Evolutionary conservation across 169 alveolate species (phyloP).

Genomic region (Blepharisma undulans): DNA sequence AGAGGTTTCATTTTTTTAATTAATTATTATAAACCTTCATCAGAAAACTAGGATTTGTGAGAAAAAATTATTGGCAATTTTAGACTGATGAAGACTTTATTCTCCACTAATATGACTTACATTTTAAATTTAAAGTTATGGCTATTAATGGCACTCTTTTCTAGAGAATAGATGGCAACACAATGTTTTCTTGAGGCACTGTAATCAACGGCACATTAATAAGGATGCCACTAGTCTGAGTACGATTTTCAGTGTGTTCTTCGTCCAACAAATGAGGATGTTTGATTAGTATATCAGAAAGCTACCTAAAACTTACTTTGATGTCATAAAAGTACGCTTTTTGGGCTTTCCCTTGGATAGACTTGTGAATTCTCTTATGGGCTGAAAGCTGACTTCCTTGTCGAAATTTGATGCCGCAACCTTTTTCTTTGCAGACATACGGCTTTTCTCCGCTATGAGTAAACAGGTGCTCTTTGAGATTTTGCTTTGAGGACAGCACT

Average conservation of each 20-base stretch:
- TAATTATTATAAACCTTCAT: not conserved
- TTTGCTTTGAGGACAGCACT: constrained; percentile 45
- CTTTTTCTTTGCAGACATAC: constrained; percentile 43
- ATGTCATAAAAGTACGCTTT: not conserved
- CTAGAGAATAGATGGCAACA: not conserved
- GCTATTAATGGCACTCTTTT: not conserved
- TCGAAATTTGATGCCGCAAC: constrained; percentile 48
- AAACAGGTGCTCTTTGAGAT: constrained; percentile 52
- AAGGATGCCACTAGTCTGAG: not conserved
- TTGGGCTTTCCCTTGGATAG: not conserved
- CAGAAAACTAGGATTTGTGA: not conserved
- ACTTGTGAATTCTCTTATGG: constrained; percentile 49
- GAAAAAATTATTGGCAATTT: not conserved
- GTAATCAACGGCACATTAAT: not conserved
- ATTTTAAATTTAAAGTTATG: not conserved
- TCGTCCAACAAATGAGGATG: not conserved
- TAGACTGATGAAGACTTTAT: not conserved
- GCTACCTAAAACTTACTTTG: not conserved
- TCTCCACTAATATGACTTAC: not conserved
- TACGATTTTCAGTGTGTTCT: not conserved
- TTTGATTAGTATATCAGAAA: not conserved
- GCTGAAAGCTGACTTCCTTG: constrained; percentile 55
- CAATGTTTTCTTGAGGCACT: not conserved
- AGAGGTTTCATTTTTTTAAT: not conserved
- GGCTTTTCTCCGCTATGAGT: constrained; percentile 59